Conservation (phyloP, 345 rosid species). For the Crucihimalaya himalaica region DNA sequence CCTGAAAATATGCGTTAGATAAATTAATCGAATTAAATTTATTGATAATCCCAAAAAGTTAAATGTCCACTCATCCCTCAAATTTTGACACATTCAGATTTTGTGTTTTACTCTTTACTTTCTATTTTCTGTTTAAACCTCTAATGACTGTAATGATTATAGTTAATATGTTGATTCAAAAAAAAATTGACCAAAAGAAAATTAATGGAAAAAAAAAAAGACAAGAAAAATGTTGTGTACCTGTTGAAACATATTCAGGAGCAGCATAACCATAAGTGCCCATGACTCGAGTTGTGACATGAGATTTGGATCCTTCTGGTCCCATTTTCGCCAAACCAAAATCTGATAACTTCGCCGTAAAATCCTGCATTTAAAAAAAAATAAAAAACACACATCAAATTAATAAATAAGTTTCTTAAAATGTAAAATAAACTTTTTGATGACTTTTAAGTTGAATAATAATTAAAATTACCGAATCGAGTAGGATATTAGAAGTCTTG, state of each 20-base stretch:
- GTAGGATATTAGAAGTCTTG: constrained; percentile 88
- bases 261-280: constrained; percentile 97
- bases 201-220: background rate
- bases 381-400: no score
- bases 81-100: background rate
- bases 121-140: background rate
- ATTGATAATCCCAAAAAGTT: background rate
- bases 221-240: background rate
- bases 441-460: background rate
- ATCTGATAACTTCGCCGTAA: constrained; percentile 83
- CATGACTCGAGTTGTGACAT: constrained; percentile 94
- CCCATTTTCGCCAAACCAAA: constrained; percentile 95
- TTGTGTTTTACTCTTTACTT: background rate
- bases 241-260: constrained; percentile 53
- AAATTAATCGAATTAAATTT: background rate
- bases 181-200: background rate
- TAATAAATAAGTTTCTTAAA: no score
- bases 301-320: constrained; percentile 91
- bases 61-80: background rate
- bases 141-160: no score
- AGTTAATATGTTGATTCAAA: no score
- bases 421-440: no score
- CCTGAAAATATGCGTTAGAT: constrained; percentile 51
- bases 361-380: no score
- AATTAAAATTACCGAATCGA: constrained; percentile 59